Evolutionary conservation across 805 yeast genomes (phyloP).

Genomic region (Komagataella populi): DNA sequence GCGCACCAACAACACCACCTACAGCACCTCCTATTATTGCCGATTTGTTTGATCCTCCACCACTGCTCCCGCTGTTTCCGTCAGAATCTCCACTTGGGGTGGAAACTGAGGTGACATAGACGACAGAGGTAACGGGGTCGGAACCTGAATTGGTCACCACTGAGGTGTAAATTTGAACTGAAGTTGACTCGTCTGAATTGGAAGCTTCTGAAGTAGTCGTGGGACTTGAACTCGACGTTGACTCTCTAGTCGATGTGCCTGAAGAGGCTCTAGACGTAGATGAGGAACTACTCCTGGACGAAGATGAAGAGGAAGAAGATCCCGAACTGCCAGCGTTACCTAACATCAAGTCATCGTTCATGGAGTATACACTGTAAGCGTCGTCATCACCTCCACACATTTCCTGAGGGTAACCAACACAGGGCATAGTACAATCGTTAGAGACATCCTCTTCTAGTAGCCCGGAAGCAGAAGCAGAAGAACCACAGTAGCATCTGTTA

Average conservation of each 20-base stretch:
- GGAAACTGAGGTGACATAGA: conserved; percentile 8
- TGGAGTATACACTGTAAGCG: conserved; percentile 31
- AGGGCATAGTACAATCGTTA: conserved; percentile 26
- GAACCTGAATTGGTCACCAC: conserved; percentile 5
- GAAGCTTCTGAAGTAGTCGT: conserved; percentile 8
- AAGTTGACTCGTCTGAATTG: background rate
- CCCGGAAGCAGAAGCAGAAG: conserved; percentile 22
- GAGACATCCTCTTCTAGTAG: conserved; percentile 10
- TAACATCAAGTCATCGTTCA: conserved; percentile 18
- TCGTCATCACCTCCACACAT: conserved; percentile 39
- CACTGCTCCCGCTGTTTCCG: conserved; percentile 1
- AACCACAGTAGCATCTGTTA: conserved; percentile 55
- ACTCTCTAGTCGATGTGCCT: conserved; percentile 5
- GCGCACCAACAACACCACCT: conserved; percentile 20
- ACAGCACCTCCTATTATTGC: conserved; percentile 26
- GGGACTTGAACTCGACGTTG: conserved; percentile 4
- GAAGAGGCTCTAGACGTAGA: conserved; percentile 6
- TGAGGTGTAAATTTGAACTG: conserved; percentile 1
- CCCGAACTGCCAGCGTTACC: conserved; percentile 5
- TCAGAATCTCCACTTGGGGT: conserved; percentile 13
- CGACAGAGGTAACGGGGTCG: conserved; percentile 2
- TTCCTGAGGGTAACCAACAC: conserved; percentile 52
- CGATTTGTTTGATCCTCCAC: conserved; percentile 13
- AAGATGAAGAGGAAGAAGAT: conserved; percentile 8
- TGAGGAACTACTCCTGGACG: conserved; percentile 18